These are phyloP conservation scores for Chaetomium tenue DNA, from an alignment of 495 filamentous ascomycete species.

Conservation along the genomic window DNA sequence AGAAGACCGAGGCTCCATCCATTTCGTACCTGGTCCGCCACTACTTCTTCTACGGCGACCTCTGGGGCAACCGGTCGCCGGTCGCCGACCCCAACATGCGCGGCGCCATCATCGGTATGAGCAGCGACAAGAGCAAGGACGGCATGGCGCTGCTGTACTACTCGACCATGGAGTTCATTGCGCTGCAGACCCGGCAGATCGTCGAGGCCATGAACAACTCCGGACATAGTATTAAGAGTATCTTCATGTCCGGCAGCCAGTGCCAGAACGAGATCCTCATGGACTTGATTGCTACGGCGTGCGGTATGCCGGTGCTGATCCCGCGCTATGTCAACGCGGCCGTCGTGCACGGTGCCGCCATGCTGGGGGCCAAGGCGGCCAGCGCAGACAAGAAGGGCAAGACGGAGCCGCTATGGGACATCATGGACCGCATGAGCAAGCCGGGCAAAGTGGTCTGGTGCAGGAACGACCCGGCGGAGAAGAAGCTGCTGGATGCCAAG, in stretches of 20 bases:
- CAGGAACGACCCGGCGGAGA: conserved; percentile 64
- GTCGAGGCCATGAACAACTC: conserved; percentile 84
- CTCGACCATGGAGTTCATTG: conserved; percentile 93
- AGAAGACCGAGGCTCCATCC: conserved; percentile 64
- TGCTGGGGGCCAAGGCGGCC: conserved; percentile 94
- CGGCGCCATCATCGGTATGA: conserved; percentile 81
- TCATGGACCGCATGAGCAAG: conserved; percentile 97
- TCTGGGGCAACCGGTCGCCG: conserved; percentile 96
- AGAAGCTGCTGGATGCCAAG: conserved; percentile 77
- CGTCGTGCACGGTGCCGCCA: conserved; percentile 94
- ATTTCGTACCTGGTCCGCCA: conserved; percentile 85
- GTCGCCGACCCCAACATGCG: conserved; percentile 90
- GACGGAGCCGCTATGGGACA: conserved; percentile 85
- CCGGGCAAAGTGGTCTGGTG: conserved; percentile 80
- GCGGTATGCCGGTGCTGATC: conserved; percentile 86
- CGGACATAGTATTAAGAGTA: conserved; percentile 80
- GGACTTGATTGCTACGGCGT: conserved; percentile 83
- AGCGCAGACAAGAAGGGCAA: conserved; percentile 70
- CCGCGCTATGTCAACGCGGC: conserved; percentile 90
- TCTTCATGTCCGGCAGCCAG: conserved; percentile 98
- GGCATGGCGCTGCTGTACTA: conserved; percentile 90
- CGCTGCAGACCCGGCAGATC: conserved; percentile 92
- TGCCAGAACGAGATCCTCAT: conserved; percentile 94
- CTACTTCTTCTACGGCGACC: conserved; percentile 96
- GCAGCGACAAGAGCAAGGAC: conserved; percentile 78